Base-by-base conservation (phyloP, 768 basidiomycete genomes). In the Russula virescens region DNA sequence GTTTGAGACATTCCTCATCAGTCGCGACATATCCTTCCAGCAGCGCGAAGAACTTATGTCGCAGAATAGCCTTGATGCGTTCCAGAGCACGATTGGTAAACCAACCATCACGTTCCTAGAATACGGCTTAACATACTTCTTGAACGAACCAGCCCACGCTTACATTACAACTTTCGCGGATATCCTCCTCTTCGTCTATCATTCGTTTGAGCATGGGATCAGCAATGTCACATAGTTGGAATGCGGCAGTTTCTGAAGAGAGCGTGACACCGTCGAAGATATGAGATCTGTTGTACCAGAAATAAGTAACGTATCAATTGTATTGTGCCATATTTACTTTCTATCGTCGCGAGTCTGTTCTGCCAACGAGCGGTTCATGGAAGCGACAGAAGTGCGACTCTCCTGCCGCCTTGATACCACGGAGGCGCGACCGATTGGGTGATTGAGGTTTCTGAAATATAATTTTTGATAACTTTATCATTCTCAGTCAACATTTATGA, bases 141-240 rank as follows among this genome's bases (percentile, higher is more conserved):
- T 51, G 57, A 21, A 54, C 38, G 45, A 10, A 25, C n/a, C 1
- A 13, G 26, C n/a, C n/a, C 34, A 9, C 7, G 77, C 89, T 68
- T 63, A 95, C 94, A 70, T 92, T 79, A 71, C 91, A 93, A 14
- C 73, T 77, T 63, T 89, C 87, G 38, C 86, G 82, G 19, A 89
- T 75, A 49, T 84, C 87, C 18, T 83, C 80, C 5, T 83, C 79
- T 61, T 88, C 84, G 63, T 88, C 81, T 55, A 98, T 91, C 83
- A 95, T 87, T 42, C 79, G 79, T 67, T 83, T 83, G 52, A 97
- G 74, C 81, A 94, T 87, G 7, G 87, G 85, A 71, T 99, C 97
- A 8, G 79, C 75, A 66, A 99, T 89, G 72, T 99, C 97, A 72
- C 91, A 91, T 7, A 99, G 79, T 73, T 98, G 97, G 75, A 92